Evolutionary conservation across 2,329 filamentous ascomycete genomes (phyloP).

Genomic region (Epichloe baconii): DNA sequence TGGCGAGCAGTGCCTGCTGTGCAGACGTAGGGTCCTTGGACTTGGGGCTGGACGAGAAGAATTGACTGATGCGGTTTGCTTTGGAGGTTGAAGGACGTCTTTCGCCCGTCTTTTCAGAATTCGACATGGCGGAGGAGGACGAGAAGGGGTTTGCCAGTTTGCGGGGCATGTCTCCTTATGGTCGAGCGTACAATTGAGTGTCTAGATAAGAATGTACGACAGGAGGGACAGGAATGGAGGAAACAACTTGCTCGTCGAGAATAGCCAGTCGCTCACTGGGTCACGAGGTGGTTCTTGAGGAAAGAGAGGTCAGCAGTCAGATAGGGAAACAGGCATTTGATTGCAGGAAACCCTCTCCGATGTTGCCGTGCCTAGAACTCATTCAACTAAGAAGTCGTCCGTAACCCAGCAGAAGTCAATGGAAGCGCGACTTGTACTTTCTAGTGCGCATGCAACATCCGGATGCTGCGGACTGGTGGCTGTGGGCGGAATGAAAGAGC

Average conservation of each 20-base stretch:
- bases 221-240: background rate
- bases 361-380: background rate
- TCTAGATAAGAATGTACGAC: background rate
- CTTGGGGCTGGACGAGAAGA: constrained; percentile 74
- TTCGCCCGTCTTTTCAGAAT: constrained; percentile 37
- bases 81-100: constrained; percentile 51
- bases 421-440: background rate
- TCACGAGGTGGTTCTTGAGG: background rate
- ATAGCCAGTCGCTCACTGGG: constrained; percentile 1
- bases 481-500: background rate
- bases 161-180: constrained; percentile 39
- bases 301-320: constrained; percentile 1
- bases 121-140: constrained; percentile 33
- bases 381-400: background rate
- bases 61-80: constrained; percentile 63
- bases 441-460: background rate
- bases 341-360: background rate
- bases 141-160: constrained; percentile 45
- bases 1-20: constrained; percentile 54
- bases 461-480: background rate
- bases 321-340: background rate
- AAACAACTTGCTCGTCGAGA: background rate
- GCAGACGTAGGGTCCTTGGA: constrained; percentile 52
- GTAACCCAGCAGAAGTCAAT: background rate
- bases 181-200: background rate